phyloP scores from a whole-genome alignment of 2,329 filamentous ascomycete species.

The Biscogniauxia mediterranea region DNA sequence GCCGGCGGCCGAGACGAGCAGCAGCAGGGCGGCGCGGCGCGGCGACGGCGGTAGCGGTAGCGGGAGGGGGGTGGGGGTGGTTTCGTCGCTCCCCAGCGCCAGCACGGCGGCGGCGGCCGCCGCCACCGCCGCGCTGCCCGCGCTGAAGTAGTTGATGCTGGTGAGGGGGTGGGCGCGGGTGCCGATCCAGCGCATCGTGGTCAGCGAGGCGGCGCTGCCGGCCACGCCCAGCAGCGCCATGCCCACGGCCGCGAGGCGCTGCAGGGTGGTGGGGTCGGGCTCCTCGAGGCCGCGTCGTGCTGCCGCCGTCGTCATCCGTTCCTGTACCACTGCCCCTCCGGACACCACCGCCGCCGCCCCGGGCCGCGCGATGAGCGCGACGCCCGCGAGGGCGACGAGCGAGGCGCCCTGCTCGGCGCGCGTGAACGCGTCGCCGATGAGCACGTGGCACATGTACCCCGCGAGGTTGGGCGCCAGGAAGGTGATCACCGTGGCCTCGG shows the following conservation, averaged over 20 bases:
- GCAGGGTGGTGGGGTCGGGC: constrained; percentile 51
- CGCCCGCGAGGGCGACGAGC: constrained; percentile 71
- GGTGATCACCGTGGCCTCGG: constrained; percentile 86
- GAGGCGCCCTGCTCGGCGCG: constrained; percentile 74
- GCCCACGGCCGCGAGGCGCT: constrained; percentile 68
- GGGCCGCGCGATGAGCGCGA: constrained; percentile 80
- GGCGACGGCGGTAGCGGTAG: constrained; percentile 39
- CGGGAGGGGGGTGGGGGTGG: no score
- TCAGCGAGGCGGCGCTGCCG: constrained; percentile 72
- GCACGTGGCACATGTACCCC: constrained; percentile 75
- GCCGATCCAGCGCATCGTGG: constrained; percentile 76
- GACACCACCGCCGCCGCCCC: constrained; percentile 32
- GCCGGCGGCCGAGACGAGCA: constrained; percentile 69
- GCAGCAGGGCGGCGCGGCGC: constrained; percentile 64
- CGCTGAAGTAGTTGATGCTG: constrained; percentile 79
- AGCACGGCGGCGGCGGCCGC: constrained; percentile 54
- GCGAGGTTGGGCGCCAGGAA: constrained; percentile 79
- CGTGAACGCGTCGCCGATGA: constrained; percentile 75
- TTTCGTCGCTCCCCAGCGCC: no score
- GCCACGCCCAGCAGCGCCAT: constrained; percentile 75
- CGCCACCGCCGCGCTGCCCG: constrained; percentile 68
- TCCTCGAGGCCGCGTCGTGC: constrained; percentile 32
- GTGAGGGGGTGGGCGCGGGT: constrained; percentile 78
- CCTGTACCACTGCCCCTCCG: constrained; percentile 7
- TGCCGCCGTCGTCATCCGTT: constrained; percentile 7